phyloP scores from a whole-genome alignment of 768 basidiomycete genomes.

The Boletus subcaerulescens region DNA sequence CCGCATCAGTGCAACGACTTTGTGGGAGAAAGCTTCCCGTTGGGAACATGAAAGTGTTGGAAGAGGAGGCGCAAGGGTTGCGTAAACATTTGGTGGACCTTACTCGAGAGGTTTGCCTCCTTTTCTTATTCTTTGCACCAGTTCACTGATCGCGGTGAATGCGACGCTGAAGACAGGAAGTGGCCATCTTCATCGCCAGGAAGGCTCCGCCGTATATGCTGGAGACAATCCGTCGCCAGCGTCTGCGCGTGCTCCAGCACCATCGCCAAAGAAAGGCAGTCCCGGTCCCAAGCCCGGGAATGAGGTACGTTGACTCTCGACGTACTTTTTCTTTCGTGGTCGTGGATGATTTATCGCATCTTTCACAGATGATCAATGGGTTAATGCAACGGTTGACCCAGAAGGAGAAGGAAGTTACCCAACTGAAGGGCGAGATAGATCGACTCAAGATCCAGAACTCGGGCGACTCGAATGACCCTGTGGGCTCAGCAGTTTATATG shows the following conservation, averaged over 20 bases:
- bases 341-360: not conserved
- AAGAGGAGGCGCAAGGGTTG: constrained; percentile 61
- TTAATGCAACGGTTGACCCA: constrained; percentile 76
- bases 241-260: not conserved
- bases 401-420: constrained; percentile 82
- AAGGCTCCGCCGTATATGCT: constrained; percentile 17
- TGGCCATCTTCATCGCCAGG: constrained; percentile 7
- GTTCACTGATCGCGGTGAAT: constrained; percentile 9
- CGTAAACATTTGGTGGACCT: constrained; percentile 60
- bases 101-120: constrained; percentile 53
- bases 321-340: not conserved
- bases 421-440: constrained; percentile 71
- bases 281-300: constrained; percentile 46
- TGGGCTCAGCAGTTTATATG: constrained; percentile 32
- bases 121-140: not conserved
- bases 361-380: constrained; percentile 57
- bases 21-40: constrained; percentile 65
- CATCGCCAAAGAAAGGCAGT: constrained; percentile 35
- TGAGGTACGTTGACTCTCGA: constrained; percentile 44
- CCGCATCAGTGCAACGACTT: constrained; percentile 59
- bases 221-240: constrained; percentile 6
- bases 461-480: constrained; percentile 55
- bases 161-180: not conserved
- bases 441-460: constrained; percentile 57
- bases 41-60: constrained; percentile 40